Base-by-base conservation (phyloP, 2,329 filamentous ascomycete genomes). In the Cladosporium sp. region DNA sequence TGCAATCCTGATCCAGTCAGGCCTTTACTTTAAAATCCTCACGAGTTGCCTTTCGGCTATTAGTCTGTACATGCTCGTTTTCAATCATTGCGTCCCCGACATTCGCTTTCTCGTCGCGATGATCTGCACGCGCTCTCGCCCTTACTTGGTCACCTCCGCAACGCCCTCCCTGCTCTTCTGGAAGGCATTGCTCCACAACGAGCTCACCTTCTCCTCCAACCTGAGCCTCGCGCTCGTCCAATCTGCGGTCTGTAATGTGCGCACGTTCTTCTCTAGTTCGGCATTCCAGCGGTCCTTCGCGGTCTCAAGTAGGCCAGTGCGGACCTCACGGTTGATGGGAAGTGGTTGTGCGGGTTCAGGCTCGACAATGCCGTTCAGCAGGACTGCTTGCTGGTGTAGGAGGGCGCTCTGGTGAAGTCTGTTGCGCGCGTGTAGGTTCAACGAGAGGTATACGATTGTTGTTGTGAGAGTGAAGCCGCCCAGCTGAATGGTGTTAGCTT, bases 241-340 rank as follows among this genome's bases (percentile, higher is more conserved):
- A 65, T 83, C 80, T 21, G 76, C 78, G n/a, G 74, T 74, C 71
- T 83, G 78, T 28, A 81, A 68, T 64, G 73, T 78, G 72, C 75
- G 72, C 62, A 83, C 78, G 31, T 78, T 74, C 21, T 73, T 74
- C 73, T 82, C 81, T 6, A 84, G 69, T 65, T 80, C 78, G 29
- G 78, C 71, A 67, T 84, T 84, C 82, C 82, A 84, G 67, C 77
- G 71, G 65, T 84, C 81, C 71, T 84, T 84, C 21, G 80, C 80
- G 64, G 78, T 81, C 71, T 83, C 82, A 5, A 72, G 74, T 14
- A 83, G 55, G 11, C 81, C 80, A 3, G 77, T 77, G 1, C 74
- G 75, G 0, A 77, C 77, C 69, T 77, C 77, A 59, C 80, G 73
- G 21, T 74, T 70, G 49, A 74, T 68, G 3, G 79, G 78, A 55